Evolutionary conservation across 1,284 basidiomycete species (phyloP), one percentile per base, ranked within the genome.

Genomic region (Apiotrichum porosum): DNA sequence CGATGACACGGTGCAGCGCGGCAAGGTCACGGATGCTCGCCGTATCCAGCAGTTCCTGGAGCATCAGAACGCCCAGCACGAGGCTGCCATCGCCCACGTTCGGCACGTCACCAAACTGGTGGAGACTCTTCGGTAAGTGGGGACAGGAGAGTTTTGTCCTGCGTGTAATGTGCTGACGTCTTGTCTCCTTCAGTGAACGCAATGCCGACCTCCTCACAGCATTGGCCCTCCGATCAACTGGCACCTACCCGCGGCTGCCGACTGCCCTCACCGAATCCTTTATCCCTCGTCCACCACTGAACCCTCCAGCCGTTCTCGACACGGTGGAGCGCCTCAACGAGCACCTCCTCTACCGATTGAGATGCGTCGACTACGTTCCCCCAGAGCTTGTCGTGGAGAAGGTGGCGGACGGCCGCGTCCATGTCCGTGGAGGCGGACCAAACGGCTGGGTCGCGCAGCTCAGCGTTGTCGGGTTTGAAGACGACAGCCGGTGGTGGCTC

Each of bases 191-290:
- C 21, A 69, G 67, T 21, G 59, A 65, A 33, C 61, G 69, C 5
- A 71, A 71, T 51, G 65, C 69, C 12, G 69, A 71, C 44, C 44
- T 71, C 17, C 45, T 71, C 18, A 69, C 69, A 0, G 66, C 69
- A 1, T 44, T 71, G 14, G 56, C 65, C 3, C 51, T 69, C 3
- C 54, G 60, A 9, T 48, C 57, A 0, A 49, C 56, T 0, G 68
- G 66, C 9, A 65, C 56, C 0, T 71, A 69, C 45, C 46, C 51
- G 0, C 63, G 64, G 1, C 57, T 71, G 1, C 66, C 69, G 3
- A 54, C 64, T 0, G 42, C 51, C 2, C 47, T 71, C 18, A 65
- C 57, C 22, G 65, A 69, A 31, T 41, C 58, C 17, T 69, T 63
- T 44, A 31, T 59, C 9, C 61, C 65, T 1, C 60, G 53, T 41